phyloP scores from a whole-genome alignment of 208 protist species.

The Phytomonas serpens region DNA sequence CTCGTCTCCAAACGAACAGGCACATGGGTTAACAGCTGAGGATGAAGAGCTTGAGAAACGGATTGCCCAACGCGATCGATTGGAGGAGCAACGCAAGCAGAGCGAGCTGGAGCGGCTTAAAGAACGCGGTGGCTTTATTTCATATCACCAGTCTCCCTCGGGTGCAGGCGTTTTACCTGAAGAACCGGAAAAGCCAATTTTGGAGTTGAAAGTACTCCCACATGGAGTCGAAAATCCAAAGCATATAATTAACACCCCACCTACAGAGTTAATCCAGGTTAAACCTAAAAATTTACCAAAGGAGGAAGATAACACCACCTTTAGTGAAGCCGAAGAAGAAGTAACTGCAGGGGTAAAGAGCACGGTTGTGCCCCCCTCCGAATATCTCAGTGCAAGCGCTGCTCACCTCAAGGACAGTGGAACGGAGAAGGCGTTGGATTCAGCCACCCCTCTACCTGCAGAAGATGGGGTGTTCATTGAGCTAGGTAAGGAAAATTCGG shows the following conservation, averaged over 20 bases:
- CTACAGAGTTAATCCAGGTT: neutral
- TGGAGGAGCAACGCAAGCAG: conserved; percentile 4
- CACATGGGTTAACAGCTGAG: neutral
- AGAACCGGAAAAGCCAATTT: neutral
- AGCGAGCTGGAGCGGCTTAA: conserved; percentile 6
- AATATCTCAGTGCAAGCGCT: neutral
- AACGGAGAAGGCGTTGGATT: neutral
- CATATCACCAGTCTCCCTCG: neutral
- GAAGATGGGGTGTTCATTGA: neutral
- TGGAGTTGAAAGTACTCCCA: neutral
- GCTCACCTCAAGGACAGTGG: neutral
- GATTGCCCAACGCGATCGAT: conserved; percentile 6
- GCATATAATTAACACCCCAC: neutral
- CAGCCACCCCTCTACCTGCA: neutral
- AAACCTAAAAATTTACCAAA: neutral
- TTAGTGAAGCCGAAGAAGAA: neutral
- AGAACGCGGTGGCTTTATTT: conserved; percentile 8
- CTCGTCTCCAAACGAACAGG: neutral
- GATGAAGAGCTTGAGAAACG: neutral
- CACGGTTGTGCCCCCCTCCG: neutral
- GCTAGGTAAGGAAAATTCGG: neutral
- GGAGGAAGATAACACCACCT: neutral
- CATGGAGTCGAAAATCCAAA: neutral
- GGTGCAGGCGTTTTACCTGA: neutral
- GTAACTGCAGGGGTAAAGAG: neutral